Percentiles rank a stretch among this genome's conserved stretches.
These are phyloP conservation scores for Mycena rosella DNA, from an alignment of 768 basidiomycete genomes.

Conservation along the genomic window DNA sequence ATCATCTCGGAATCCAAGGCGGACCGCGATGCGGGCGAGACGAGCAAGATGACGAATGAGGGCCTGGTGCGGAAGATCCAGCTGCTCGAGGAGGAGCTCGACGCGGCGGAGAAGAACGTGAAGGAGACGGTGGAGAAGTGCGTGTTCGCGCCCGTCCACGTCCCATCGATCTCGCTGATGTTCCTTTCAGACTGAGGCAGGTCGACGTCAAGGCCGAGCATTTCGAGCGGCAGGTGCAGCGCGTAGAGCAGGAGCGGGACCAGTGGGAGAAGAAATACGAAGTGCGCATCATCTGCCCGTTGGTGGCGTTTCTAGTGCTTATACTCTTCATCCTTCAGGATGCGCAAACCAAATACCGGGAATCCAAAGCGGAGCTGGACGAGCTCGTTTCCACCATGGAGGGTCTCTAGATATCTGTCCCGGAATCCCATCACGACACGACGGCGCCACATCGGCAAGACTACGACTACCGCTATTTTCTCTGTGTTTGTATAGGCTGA, in stretches of 20 bases:
- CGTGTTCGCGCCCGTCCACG: conserved; percentile 47
- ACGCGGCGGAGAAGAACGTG: conserved; percentile 94
- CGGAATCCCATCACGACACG: conserved; percentile 19
- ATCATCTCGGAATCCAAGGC: conserved; percentile 76
- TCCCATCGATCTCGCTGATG: conserved; percentile 22
- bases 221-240: conserved; percentile 91
- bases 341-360: conserved; percentile 73
- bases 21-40: conserved; percentile 75
- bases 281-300: conserved; percentile 58
- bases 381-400: conserved; percentile 86
- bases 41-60: conserved; percentile 79
- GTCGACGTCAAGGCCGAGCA: conserved; percentile 99
- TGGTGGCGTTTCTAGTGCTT: background rate
- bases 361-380: conserved; percentile 85
- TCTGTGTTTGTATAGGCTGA: conserved; percentile 21
- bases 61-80: conserved; percentile 85
- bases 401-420: conserved; percentile 56
- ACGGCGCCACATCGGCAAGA: conserved; percentile 18
- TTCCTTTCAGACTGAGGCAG: conserved; percentile 81
- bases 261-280: conserved; percentile 95
- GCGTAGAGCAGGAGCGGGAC: conserved; percentile 93
- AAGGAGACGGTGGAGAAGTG: conserved; percentile 98
- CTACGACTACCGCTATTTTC: conserved; percentile 21
- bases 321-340: conserved; percentile 62
- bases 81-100: conserved; percentile 95